Evolutionary conservation across 768 basidiomycete species (phyloP), one percentile per base, ranked within the genome.

Genomic region (Tubosaeta brunneosetosa): DNA sequence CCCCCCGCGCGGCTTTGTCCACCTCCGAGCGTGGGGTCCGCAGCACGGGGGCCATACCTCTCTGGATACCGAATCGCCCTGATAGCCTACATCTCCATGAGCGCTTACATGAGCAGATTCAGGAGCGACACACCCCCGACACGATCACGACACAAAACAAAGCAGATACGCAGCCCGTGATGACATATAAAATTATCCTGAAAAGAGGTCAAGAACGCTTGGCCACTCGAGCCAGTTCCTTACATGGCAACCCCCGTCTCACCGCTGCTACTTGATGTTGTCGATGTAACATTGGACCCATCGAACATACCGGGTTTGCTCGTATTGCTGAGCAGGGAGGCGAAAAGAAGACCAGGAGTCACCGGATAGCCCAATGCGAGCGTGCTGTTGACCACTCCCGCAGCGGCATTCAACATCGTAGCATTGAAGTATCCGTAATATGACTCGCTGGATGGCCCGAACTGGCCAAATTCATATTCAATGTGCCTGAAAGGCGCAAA

Each of bases 41-140:
- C 71, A 3, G 73, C 59, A 49, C 92, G 78, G 11, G 90, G 89
- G 4, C 93, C 93, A 65, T 97, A 97, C 48, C 91, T 82, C 63
- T 97, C 94, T 16, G 94, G 94, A 68, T 95, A 84, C 2, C 91
- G 81, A 47, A 94, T 76, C 1, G 90, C 89, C 81, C 88, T 82
- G 51, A 94, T 76, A 1, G 90, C 89, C 86, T 89, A 56, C 27
- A 52, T 14, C 44, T 43, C 37, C 16, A 14, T 61, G 34, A 60
- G 53, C 34, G 25, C 33, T 31, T 29, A 29, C 11, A 19, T 34
- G 6, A 11, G 14, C 11, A 17, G 10, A 10, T 34, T 22, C 58
- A 44, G 48, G 9, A 7, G 44, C 45, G 47, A 72, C 84, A 49
- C 69, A 89, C 88, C 16, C 94, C 93, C 16, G 88, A 85, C 12